Evolutionary conservation across 768 basidiomycete species (phyloP).

Genomic region (Leccinum olivaceopallidum): DNA sequence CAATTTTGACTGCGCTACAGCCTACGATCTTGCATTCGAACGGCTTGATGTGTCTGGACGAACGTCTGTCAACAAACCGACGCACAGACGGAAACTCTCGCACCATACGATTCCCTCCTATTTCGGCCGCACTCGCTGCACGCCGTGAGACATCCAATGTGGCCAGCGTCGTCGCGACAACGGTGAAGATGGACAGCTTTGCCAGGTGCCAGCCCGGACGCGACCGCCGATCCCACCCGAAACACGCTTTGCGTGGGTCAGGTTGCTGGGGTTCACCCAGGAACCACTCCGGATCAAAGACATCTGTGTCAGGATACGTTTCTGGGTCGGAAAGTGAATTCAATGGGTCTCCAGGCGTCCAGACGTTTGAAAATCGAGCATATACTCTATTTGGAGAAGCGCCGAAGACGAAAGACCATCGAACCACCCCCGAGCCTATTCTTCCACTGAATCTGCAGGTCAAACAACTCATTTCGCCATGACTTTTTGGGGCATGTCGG

Average conservation of each 20-base stretch:
- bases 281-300: slow-evolving; percentile 16
- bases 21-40: neutral
- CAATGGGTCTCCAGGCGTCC: too few species aligned
- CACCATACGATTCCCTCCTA: neutral
- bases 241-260: slow-evolving; percentile 12
- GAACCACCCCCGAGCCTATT: too few species aligned
- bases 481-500: too few species aligned
- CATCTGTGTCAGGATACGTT: slow-evolving; percentile 10
- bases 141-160: slow-evolving; percentile 2
- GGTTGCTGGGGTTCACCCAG: slow-evolving; percentile 4
- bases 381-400: neutral
- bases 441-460: too few species aligned
- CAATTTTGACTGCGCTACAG: neutral
- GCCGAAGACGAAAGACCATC: neutral
- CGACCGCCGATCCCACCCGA: slow-evolving; percentile 14
- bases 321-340: neutral
- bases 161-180: slow-evolving; percentile 4
- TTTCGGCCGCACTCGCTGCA: slow-evolving; percentile 4
- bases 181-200: slow-evolving; percentile 8
- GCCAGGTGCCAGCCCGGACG: slow-evolving; percentile 11
- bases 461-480: too few species aligned
- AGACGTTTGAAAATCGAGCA: too few species aligned
- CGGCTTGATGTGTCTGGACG: neutral
- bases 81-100: neutral
- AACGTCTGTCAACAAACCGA: neutral